Evolutionary conservation across 805 yeast genomes (phyloP), one percentile per base, ranked within the genome.

Genomic region (Yamadazyma takamatsuzukensis): DNA sequence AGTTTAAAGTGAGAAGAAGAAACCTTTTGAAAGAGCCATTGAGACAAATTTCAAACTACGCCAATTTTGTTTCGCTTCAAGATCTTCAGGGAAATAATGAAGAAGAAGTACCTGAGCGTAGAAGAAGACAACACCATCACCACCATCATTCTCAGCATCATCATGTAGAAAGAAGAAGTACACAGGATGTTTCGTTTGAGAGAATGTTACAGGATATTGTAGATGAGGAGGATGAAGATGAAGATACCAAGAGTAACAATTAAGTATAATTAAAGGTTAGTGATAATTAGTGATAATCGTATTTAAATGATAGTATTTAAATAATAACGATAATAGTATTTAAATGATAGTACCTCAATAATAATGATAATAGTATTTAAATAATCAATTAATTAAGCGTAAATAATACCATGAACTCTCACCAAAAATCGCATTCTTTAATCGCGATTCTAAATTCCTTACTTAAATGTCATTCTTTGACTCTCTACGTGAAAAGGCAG

Each of bases 381-480:
- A n/a, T n/a, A n/a, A n/a, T n/a, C n/a, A n/a, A n/a, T n/a, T n/a
- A n/a, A n/a, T n/a, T n/a, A n/a, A n/a, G n/a, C n/a, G n/a, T n/a
- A n/a, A n/a, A n/a, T n/a, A n/a, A n/a, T n/a, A n/a, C n/a, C n/a
- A n/a, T n/a, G n/a, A n/a, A n/a, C n/a, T n/a, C n/a, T n/a, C n/a
- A n/a, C n/a, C 10, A 8, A 9, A 11, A 19, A 19, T 19, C 22
- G 11, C 8, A 19, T 19, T 19, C 22, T 19, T 8, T n/a, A n/a
- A n/a, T n/a, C n/a, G n/a, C n/a, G n/a, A n/a, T n/a, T n/a, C n/a
- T n/a, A n/a, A n/a, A n/a, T 9, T 19, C 11, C 11, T 19, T 11
- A 6, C 6, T 8, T 13, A 32, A 9, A 73, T 74, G 80, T 69
- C 77, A 25, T 69, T 74, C 48, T 66, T 74, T 39, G 76, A 70